Percentiles rank a stretch among this genome's conserved stretches.
phyloP scores from a whole-genome alignment of 1,284 basidiomycete species.

The Cryptococcus amylolentus region DNA sequence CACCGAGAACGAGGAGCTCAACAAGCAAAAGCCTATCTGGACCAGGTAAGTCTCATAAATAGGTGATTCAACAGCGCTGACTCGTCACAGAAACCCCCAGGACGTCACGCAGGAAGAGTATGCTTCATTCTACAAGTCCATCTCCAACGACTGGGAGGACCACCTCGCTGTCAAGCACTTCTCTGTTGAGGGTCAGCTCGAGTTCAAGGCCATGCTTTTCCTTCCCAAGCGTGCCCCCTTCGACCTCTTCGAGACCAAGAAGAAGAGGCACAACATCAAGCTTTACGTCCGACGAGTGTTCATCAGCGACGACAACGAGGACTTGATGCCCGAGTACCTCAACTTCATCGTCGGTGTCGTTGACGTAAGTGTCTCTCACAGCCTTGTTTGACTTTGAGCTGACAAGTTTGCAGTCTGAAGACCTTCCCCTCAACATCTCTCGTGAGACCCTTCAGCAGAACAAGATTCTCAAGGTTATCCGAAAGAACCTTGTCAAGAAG shows the following conservation, averaged over 20 bases:
- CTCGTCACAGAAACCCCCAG: slow-evolving; percentile 67
- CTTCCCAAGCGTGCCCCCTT: slow-evolving; percentile 96
- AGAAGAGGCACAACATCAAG: slow-evolving; percentile 99
- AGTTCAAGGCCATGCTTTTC: slow-evolving; percentile 99
- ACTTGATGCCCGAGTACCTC: slow-evolving; percentile 99
- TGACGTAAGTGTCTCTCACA: slow-evolving; percentile 54
- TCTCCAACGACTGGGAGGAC: slow-evolving; percentile 99
- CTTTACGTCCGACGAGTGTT: slow-evolving; percentile 99
- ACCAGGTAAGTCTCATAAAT: slow-evolving; percentile 55
- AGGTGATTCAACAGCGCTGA: slow-evolving; percentile 1
- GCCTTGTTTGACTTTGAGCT: background rate
- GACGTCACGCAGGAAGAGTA: slow-evolving; percentile 95
- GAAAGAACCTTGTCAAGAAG: slow-evolving; percentile 97
- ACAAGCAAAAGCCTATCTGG: slow-evolving; percentile 99
- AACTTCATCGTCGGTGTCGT: slow-evolving; percentile 99
- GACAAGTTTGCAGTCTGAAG: slow-evolving; percentile 65
- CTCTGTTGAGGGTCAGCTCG: slow-evolving; percentile 99
- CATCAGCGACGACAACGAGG: slow-evolving; percentile 99
- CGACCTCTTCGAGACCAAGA: slow-evolving; percentile 99
- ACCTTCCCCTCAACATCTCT: slow-evolving; percentile 99
- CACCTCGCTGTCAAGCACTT: slow-evolving; percentile 99
- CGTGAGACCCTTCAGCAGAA: slow-evolving; percentile 99
- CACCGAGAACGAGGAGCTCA: slow-evolving; percentile 93
- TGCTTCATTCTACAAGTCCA: slow-evolving; percentile 96
- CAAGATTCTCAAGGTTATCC: slow-evolving; percentile 89